A percentile compares a stretch with the other conserved stretches of the same genome.
These are phyloP conservation scores for Epichloe typhina DNA, from an alignment of 2,329 filamentous ascomycete genomes.

Conservation along the genomic window DNA sequence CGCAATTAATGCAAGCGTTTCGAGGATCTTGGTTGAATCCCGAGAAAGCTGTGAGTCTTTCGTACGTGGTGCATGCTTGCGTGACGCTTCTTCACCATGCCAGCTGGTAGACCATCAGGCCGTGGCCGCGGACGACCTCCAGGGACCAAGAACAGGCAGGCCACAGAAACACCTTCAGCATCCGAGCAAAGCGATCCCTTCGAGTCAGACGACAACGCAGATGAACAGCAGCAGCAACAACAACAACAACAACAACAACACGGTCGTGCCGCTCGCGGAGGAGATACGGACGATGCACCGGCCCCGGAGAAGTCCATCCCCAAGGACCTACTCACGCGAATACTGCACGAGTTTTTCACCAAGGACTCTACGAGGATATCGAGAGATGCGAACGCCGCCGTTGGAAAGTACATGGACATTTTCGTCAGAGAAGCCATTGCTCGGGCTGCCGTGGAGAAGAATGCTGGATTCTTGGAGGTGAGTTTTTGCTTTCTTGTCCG, in stretches of 20 bases:
- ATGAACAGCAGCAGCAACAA: slow-evolving; percentile 5
- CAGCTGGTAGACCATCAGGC: slow-evolving; percentile 26
- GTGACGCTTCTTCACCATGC: slow-evolving; percentile 19
- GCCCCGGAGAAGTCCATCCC: slow-evolving; percentile 45
- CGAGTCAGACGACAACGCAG: slow-evolving; percentile 19
- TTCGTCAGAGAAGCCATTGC: slow-evolving; percentile 86
- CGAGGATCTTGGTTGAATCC: no score
- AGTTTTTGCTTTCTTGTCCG: slow-evolving; percentile 14
- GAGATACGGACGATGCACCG: slow-evolving; percentile 19
- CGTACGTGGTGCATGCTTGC: no score
- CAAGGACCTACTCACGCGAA: slow-evolving; percentile 56
- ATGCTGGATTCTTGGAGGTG: slow-evolving; percentile 61
- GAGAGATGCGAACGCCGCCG: slow-evolving; percentile 61
- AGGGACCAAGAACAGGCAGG: slow-evolving; percentile 13
- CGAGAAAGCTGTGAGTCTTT: no score
- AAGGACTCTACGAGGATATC: slow-evolving; percentile 58
- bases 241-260: neutral
- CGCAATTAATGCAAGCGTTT: neutral
- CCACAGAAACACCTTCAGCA: slow-evolving; percentile 11
- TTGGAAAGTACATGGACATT: slow-evolving; percentile 78
- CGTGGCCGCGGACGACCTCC: slow-evolving; percentile 14
- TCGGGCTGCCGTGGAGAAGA: slow-evolving; percentile 58
- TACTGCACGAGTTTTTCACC: slow-evolving; percentile 72
- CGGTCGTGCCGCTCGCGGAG: slow-evolving; percentile 5
- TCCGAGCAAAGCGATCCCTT: slow-evolving; percentile 22